Percentiles rank a stretch among this genome's conserved stretches.
Conservation (phyloP, 805 yeast species). For the Hanseniaspora hatyaiensis region DNA sequence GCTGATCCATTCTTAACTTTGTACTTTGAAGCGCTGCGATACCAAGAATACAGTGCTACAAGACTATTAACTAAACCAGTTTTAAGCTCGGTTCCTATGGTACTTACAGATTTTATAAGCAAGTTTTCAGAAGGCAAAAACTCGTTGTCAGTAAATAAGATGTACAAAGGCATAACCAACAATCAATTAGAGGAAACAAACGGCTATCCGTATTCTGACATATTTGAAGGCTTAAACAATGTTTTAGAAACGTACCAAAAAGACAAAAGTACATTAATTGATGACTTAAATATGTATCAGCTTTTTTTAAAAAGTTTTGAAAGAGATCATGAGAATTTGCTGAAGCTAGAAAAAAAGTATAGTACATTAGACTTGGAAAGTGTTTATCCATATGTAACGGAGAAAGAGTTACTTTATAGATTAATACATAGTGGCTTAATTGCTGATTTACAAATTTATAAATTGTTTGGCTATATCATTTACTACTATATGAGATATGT, state of each 20-base stretch:
- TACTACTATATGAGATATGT: not conserved
- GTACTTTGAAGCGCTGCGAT: not conserved
- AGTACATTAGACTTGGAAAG: slow-evolving; percentile 3
- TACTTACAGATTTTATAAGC: too few relatives aligned
- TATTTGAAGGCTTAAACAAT: not conserved
- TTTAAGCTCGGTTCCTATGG: too few relatives aligned
- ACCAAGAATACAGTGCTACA: not conserved
- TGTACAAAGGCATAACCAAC: too few relatives aligned
- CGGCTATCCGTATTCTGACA: too few relatives aligned
- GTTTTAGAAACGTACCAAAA: not conserved
- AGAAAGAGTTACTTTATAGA: slow-evolving; percentile 2
- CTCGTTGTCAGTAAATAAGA: too few relatives aligned
- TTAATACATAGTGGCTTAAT: slow-evolving; percentile 2
- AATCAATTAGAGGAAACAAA: too few relatives aligned
- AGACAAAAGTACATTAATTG: not conserved
- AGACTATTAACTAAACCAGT: too few relatives aligned
- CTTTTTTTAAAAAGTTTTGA: not conserved
- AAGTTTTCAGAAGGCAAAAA: too few relatives aligned
- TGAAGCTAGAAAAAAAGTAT: not conserved
- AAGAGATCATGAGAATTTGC: not conserved
- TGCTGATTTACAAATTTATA: not conserved
- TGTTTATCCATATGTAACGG: not conserved
- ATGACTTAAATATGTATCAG: not conserved
- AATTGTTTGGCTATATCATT: not conserved
- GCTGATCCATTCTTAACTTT: not conserved